Evolutionary conservation across 306 rosid genomes (phyloP).

Genomic region (Astragalus membranaceus): DNA sequence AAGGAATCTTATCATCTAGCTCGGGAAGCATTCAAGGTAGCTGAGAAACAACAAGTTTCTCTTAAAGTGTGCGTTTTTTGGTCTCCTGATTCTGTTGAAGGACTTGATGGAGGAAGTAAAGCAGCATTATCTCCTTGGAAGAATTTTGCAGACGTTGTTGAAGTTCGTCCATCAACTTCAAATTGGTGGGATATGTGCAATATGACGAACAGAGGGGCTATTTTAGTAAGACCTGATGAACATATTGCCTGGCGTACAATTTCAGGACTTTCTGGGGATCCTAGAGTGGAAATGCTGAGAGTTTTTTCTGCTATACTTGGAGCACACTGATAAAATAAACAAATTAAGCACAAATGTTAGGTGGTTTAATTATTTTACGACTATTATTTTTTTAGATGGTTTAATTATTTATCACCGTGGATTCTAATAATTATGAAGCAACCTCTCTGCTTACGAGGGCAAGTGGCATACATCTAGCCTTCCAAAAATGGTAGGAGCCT

Average conservation of each 20-base stretch:
- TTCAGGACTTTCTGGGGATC: slow-evolving; percentile 47
- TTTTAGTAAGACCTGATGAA: slow-evolving; percentile 78
- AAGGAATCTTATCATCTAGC: slow-evolving; percentile 55
- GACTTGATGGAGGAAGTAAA: slow-evolving; percentile 37
- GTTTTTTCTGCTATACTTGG: slow-evolving; percentile 55
- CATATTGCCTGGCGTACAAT: slow-evolving; percentile 73
- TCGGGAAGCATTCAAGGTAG: slow-evolving; percentile 53
- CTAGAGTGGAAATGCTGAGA: slow-evolving; percentile 45
- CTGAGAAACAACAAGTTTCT: slow-evolving; percentile 47
- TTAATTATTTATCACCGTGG: not conserved
- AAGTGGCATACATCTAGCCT: not conserved
- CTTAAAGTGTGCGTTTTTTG: slow-evolving; percentile 62
- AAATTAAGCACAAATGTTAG: too few relatives aligned
- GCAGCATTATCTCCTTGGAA: slow-evolving; percentile 51
- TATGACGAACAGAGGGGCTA: slow-evolving; percentile 63
- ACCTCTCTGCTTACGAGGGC: not conserved
- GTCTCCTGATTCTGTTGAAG: slow-evolving; percentile 36
- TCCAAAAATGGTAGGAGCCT: not conserved
- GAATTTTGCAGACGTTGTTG: slow-evolving; percentile 53
- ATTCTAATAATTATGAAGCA: not conserved
- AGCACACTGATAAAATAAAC: not conserved
- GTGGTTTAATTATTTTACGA: not conserved
- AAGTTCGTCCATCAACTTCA: slow-evolving; percentile 37
- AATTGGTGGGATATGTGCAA: slow-evolving; percentile 73
- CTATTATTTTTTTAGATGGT: too few relatives aligned